Evolutionary conservation across 306 rosid species (phyloP).

Genomic region (Inga laurina): DNA sequence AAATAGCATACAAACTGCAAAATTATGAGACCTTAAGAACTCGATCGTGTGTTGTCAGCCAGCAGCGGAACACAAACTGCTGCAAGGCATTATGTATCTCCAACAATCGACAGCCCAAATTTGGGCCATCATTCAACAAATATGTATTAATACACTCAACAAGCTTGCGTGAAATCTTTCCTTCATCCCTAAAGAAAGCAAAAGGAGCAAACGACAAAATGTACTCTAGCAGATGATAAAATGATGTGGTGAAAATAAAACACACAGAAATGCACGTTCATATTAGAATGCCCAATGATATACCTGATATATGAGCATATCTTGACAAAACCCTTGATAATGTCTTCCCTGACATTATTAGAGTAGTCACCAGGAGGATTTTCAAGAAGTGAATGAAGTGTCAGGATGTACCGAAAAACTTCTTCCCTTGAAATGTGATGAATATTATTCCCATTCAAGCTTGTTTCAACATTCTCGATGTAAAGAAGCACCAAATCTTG

Average conservation of each 20-base stretch:
- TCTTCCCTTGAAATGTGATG: constrained; percentile 73
- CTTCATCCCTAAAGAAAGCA: constrained; percentile 72
- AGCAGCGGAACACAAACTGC: constrained; percentile 77
- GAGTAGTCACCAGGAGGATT: constrained; percentile 89
- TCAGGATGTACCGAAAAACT: constrained; percentile 75
- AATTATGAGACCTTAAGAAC: constrained; percentile 65
- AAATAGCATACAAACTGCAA: constrained; percentile 34
- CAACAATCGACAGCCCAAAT: constrained; percentile 59
- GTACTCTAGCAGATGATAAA: constrained; percentile 25
- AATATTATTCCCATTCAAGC: constrained; percentile 59
- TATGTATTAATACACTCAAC: constrained; percentile 82
- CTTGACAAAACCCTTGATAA: constrained; percentile 60
- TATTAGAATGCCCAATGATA: constrained; percentile 22
- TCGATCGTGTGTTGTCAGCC: constrained; percentile 90
- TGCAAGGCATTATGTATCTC: constrained; percentile 79
- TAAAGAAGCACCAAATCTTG: constrained; percentile 65
- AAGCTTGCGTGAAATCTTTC: constrained; percentile 83
- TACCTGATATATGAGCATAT: constrained; percentile 76
- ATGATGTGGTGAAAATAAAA: neutral
- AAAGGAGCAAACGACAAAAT: constrained; percentile 27
- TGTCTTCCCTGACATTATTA: constrained; percentile 57
- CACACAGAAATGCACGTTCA: neutral
- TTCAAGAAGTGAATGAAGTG: constrained; percentile 84
- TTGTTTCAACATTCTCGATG: constrained; percentile 66
- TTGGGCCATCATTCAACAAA: constrained; percentile 91